Percentiles rank a stretch among this genome's conserved stretches.
Conservation (phyloP, 495 filamentous ascomycete genomes). For the Trichoderma virens region DNA sequence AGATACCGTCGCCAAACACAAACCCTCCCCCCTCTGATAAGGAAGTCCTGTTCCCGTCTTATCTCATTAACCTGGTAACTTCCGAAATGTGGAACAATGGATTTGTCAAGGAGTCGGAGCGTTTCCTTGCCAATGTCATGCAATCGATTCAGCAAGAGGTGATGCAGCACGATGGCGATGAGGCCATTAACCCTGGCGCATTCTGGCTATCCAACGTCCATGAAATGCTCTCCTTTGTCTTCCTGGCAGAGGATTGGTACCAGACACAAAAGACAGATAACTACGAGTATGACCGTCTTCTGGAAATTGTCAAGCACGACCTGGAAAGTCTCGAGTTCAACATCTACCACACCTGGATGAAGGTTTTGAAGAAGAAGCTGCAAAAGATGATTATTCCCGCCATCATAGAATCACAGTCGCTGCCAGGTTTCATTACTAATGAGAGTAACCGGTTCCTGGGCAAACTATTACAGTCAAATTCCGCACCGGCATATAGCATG, state of each 20-base stretch:
- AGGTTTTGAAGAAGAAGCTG: slow-evolving; percentile 97
- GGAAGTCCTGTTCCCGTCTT: slow-evolving; percentile 96
- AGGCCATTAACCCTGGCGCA: slow-evolving; percentile 92
- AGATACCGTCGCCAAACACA: slow-evolving; percentile 79
- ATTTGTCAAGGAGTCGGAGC: slow-evolving; percentile 98
- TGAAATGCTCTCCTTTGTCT: slow-evolving; percentile 99
- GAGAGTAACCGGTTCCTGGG: slow-evolving; percentile 97
- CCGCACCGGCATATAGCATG: slow-evolving; percentile 92
- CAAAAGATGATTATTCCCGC: slow-evolving; percentile 99
- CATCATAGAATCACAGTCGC: slow-evolving; percentile 97
- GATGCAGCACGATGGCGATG: slow-evolving; percentile 96
- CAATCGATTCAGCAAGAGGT: slow-evolving; percentile 98
- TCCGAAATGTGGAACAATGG: slow-evolving; percentile 99
- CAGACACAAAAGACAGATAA: slow-evolving; percentile 99
- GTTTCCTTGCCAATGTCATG: slow-evolving; percentile 98
- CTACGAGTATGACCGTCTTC: slow-evolving; percentile 93
- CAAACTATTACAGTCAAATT: slow-evolving; percentile 84
- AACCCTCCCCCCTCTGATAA: slow-evolving; percentile 90
- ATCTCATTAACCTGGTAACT: slow-evolving; percentile 97
- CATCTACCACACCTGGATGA: slow-evolving; percentile 99
- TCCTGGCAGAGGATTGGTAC: slow-evolving; percentile 99
- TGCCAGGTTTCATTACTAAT: slow-evolving; percentile 97
- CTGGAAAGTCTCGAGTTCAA: slow-evolving; percentile 98
- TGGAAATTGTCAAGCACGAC: slow-evolving; percentile 99
- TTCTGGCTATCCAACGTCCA: slow-evolving; percentile 99